A percentile compares a stretch with the other conserved stretches of the same genome.
Conservation (phyloP, 352 stramenopile species). For the Peronospora belbahrii region DNA sequence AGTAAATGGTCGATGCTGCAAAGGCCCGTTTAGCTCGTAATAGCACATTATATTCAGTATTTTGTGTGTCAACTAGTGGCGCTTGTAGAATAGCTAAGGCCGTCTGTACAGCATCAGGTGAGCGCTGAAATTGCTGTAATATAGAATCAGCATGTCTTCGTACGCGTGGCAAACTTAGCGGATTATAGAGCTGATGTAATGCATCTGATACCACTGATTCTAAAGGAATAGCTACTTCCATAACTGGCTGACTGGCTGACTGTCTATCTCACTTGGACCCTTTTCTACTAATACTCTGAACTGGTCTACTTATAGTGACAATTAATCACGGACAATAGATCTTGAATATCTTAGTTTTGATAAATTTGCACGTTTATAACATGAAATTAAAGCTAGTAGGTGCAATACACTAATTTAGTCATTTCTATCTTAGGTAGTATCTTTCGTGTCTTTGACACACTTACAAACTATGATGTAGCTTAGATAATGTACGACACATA, state of each 20-base stretch:
- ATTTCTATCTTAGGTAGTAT: no score
- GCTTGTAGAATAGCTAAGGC: constrained; percentile 48
- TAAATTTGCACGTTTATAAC: no score
- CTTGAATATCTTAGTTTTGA: no score
- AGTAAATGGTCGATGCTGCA: constrained; percentile 65
- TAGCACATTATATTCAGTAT: constrained; percentile 22
- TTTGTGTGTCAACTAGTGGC: constrained; percentile 34
- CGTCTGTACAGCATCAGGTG: constrained; percentile 48
- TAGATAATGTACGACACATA: neutral
- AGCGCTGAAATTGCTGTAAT: constrained; percentile 69
- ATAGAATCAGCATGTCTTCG: constrained; percentile 66
- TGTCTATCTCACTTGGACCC: neutral
- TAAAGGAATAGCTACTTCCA: constrained; percentile 36
- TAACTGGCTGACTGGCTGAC: constrained; percentile 16
- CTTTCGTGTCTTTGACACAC: no score
- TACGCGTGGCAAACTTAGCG: constrained; percentile 52
- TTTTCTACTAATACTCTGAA: neutral
- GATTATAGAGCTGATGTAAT: constrained; percentile 68
- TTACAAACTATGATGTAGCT: constrained; percentile 8
- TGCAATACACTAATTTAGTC: no score
- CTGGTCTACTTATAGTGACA: no score
- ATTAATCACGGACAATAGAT: no score
- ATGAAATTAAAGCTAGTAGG: no score
- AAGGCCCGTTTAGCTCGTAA: constrained; percentile 54
- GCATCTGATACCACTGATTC: constrained; percentile 42